Conservation (phyloP, 2,329 filamentous ascomycete species). For the Chalara sp. region DNA sequence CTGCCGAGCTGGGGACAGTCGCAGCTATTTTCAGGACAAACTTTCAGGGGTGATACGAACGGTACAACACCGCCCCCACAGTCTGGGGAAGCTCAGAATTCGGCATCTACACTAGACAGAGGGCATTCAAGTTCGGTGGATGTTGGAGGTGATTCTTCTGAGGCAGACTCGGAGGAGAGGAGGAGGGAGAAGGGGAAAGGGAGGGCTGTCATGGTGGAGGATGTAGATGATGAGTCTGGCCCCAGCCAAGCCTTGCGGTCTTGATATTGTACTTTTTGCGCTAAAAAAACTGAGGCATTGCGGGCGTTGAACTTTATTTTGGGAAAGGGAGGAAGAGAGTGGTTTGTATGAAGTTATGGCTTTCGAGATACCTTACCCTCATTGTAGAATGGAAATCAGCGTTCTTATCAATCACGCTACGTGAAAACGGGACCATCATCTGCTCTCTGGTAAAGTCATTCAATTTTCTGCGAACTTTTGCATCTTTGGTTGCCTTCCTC, state of each 20-base stretch:
- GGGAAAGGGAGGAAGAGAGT: no score
- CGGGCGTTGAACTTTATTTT: no score
- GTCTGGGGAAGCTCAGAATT: background rate
- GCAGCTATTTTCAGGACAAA: constrained; percentile 18
- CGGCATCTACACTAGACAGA: background rate
- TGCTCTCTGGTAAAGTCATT: no score
- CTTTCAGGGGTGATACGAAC: constrained; percentile 5
- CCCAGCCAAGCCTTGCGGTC: no score
- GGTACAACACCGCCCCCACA: background rate
- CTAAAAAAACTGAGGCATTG: no score
- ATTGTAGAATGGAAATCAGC: no score
- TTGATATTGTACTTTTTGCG: background rate
- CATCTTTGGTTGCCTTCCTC: no score
- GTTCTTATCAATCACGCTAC: no score
- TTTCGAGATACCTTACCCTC: no score
- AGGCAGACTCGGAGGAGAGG: constrained; percentile 12
- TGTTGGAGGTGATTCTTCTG: background rate
- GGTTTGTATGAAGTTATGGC: no score
- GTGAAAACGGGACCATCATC: no score
- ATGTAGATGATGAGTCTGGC: constrained; percentile 1
- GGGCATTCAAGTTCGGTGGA: constrained; percentile 2
- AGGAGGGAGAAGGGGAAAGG: constrained; percentile 35
- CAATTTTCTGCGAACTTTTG: no score
- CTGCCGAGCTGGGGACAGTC: constrained; percentile 17
- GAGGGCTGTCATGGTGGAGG: constrained; percentile 21